Evolutionary conservation across 2,329 filamentous ascomycete genomes (phyloP), one percentile per base, ranked within the genome.

Genomic region (Plectosphaerella plurivora): DNA sequence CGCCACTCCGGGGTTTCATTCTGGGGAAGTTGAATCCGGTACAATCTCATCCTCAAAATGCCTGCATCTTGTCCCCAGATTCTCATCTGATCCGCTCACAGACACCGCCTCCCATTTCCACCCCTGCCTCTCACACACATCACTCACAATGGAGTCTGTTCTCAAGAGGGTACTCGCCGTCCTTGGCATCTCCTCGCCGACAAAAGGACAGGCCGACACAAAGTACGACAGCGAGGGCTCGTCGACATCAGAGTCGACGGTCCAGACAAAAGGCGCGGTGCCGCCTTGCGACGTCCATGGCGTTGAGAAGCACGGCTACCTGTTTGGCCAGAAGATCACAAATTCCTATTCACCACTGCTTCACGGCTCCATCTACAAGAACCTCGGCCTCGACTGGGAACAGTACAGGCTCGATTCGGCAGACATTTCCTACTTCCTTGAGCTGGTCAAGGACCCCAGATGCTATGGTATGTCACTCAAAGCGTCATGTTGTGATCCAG

Each of bases 311-410:
- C 75, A 79, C 57, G 75, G 76, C 47, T 82, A 79, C 60, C 75
- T 84, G 24, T 83, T 83, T 57, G 81, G 81, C 55, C 72, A 78
- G 59, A 81, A 82, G 55, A 71, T 84, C 56, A 63, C 76, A 5
- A 74, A 79, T 36, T 82, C 79, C 22, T 68, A 81, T 57, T 82
- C 81, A 4, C 79, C 81, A 1, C 67, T 76, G 51, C 69, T 84
- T 24, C 81, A 84, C 62, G 66, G 71, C 56, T 69, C 76, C 49
- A 74, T 84, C 53, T 84, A 82, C 67, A 57, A 68, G n/a, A 65
- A 74, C 8, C 67, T 82, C 3, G 69, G 69, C 6, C 65, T 82
- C 47, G 69, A 72, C 39, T 82, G 79, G 76, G 72, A 68, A 51
- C 78, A 82, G 58, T 61, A 74, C 33, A 71, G 79, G 12, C 72